Base-by-base conservation (phyloP, 495 filamentous ascomycete genomes). In the Xylaria nigripes region DNA sequence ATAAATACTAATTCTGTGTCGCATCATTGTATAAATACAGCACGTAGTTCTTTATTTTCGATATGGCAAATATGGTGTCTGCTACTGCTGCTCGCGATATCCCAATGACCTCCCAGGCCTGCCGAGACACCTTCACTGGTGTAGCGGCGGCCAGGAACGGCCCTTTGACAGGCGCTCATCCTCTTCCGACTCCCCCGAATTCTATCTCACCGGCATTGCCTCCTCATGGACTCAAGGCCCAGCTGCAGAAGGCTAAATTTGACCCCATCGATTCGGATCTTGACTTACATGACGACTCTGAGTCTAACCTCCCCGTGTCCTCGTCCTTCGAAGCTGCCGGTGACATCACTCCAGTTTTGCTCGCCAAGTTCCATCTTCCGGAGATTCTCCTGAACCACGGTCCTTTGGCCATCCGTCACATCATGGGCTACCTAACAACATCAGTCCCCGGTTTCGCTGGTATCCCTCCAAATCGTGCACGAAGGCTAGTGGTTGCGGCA, bases 151-250 rank as follows among this genome's bases (percentile, higher is more conserved):
- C 68, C 71, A 72, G 72, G 74, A 77, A 61, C 64, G 80, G 71
- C 70, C 77, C 68, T 80, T 75, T 73, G 74, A 69, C 76, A 71
- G 71, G 51, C 75, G 73, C 59, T 76, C 78, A 70, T 72, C 78
- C 69, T 65, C 83, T 96, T 61, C 91, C 86, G 47, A 97, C 92
- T 71, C 92, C 92, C 63, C 92, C 92, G 49, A 94, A 94, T 73
- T 96, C 93, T 65, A 91, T 96, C 68, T 96, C 92, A 34, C 93
- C 92, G 27, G 84, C 81, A 49, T 81, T 96, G 48, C 84, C 87
- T 60, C 87, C 93, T 43, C 89, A 91, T 56, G 84, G 81, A 61
- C 84, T 87, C 63, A 82, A 81, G 61, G 70, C 76, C 61, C 77
- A 80, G 71, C 77, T 69, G 73, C 71, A 68, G 77, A 76, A 60